Evolutionary conservation across 78 protist genomes (phyloP), one percentile per base, ranked within the genome.

Genomic region (Tieghemostelium lacteum): DNA sequence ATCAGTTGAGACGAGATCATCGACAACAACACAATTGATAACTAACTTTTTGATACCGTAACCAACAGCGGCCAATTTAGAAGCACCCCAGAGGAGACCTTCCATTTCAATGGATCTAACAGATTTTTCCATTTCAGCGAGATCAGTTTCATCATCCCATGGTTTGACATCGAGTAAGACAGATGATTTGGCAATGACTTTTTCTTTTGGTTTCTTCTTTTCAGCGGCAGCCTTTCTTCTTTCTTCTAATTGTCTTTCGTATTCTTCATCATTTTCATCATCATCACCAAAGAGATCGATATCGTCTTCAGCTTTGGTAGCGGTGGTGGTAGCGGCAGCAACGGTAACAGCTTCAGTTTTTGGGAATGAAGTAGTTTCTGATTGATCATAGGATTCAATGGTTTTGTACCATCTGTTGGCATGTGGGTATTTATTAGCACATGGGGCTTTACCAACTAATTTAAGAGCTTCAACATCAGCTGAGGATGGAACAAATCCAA

Each of bases 1-100:
- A 69, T 96, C 97, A 39, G 75, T 69, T 5, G 75, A 40, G 72
- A 93, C 93, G 72, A 87, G 86, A 28, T 76, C 97, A 89, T 97
- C 98, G 58, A 75, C 97, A 52, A 97, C 87, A 28, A 87, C 94
- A 75, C 50, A 31, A 62, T 67, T 75, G 89, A 95, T 94, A 55
- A 65, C 87, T 17, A 97, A 85, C 94, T 97, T 97, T 93, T 96
- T 96, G 78, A 97, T 93, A 58, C 98, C 98, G 85, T 85, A 97
- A 34, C 96, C 98, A 58, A 97, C 78, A 19, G 96, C 93, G 19
- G 85, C 80, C 36, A 95, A 70, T 93, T 92, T 87, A 3, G 93
- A 54, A 36, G 88, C 77, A 39, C 97, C 97, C 98, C 98, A 97
- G 16, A 93, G 28, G 39, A 97, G 94, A 77, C 98, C 98, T 29